Percentiles rank a stretch among this genome's conserved stretches.
These are phyloP conservation scores for Priceomyces haplophilus DNA, from an alignment of 805 yeast genomes.

Conservation along the genomic window DNA sequence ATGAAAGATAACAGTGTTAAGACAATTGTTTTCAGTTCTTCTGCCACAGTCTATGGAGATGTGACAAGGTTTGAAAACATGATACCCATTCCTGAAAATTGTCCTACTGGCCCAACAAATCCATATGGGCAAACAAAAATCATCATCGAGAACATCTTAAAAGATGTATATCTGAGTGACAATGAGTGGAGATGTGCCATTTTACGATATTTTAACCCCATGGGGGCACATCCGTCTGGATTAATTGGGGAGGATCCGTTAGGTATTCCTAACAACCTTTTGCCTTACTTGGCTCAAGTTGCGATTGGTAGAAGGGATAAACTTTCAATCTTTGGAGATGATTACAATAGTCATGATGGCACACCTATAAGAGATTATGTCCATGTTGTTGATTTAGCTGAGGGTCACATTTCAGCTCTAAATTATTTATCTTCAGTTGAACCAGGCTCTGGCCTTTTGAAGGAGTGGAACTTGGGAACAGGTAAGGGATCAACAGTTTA, in stretches of 20 bases:
- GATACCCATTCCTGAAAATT: slow-evolving; percentile 77
- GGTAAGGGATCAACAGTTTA: slow-evolving; percentile 79
- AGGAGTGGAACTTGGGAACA: slow-evolving; percentile 83
- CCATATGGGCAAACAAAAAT: slow-evolving; percentile 77
- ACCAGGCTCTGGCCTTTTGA: slow-evolving; percentile 45
- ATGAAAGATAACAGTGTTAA: slow-evolving; percentile 48
- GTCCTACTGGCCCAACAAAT: slow-evolving; percentile 71
- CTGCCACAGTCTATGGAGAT: slow-evolving; percentile 84
- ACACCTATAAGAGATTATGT: slow-evolving; percentile 81
- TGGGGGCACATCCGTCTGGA: slow-evolving; percentile 84
- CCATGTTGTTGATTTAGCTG: slow-evolving; percentile 76
- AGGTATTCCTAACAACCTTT: slow-evolving; percentile 71
- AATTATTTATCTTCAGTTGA: slow-evolving; percentile 44
- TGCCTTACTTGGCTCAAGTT: slow-evolving; percentile 76
- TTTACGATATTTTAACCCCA: slow-evolving; percentile 77
- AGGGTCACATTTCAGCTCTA: slow-evolving; percentile 73
- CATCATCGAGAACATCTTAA: slow-evolving; percentile 58
- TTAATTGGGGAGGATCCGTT: slow-evolving; percentile 77
- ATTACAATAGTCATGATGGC: slow-evolving; percentile 70
- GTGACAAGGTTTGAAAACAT: slow-evolving; percentile 67
- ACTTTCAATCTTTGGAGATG: slow-evolving; percentile 67
- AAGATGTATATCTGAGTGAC: slow-evolving; percentile 50
- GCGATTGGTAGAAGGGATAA: slow-evolving; percentile 69
- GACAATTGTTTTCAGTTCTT: slow-evolving; percentile 67
- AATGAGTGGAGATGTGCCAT: slow-evolving; percentile 53